These are phyloP conservation scores for Tylopilus vinaceipallidus DNA, from an alignment of 768 basidiomycete species.

Conservation along the genomic window DNA sequence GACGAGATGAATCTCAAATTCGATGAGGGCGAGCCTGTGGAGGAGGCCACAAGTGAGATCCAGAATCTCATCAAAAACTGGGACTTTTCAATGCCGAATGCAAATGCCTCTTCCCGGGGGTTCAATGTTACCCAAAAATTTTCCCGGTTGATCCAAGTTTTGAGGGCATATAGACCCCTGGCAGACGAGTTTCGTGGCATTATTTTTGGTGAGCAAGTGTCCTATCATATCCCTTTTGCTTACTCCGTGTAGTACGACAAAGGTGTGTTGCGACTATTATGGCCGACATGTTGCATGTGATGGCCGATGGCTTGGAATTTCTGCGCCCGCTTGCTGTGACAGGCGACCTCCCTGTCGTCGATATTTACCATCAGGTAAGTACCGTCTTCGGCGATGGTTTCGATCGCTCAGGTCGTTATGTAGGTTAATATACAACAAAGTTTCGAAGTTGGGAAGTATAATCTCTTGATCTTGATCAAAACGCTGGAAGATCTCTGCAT, in stretches of 20 bases:
- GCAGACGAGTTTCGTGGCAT: constrained; percentile 65
- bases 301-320: constrained; percentile 50
- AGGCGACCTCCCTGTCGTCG: constrained; percentile 34
- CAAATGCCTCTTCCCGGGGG: constrained; percentile 51
- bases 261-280: constrained; percentile 55
- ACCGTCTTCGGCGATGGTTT: neutral
- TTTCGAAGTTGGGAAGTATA: constrained; percentile 56
- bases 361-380: constrained; percentile 35
- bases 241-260: constrained; percentile 46
- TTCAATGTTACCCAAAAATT: constrained; percentile 75
- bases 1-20: constrained; percentile 34
- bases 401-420: constrained; percentile 3
- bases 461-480: constrained; percentile 63
- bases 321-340: constrained; percentile 53
- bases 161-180: constrained; percentile 52
- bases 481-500: constrained; percentile 59
- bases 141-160: constrained; percentile 52
- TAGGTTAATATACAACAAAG: constrained; percentile 49
- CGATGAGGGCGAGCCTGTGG: constrained; percentile 34
- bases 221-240: constrained; percentile 38
- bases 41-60: constrained; percentile 25
- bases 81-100: constrained; percentile 63
- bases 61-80: constrained; percentile 53
- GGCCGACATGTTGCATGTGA: constrained; percentile 53
- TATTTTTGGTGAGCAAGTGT: constrained; percentile 51